A percentile compares a stretch with the other conserved stretches of the same genome.
These are phyloP conservation scores for Cnidoscolus chayamansa DNA, from an alignment of 441 rosid genomes.

Conservation along the genomic window DNA sequence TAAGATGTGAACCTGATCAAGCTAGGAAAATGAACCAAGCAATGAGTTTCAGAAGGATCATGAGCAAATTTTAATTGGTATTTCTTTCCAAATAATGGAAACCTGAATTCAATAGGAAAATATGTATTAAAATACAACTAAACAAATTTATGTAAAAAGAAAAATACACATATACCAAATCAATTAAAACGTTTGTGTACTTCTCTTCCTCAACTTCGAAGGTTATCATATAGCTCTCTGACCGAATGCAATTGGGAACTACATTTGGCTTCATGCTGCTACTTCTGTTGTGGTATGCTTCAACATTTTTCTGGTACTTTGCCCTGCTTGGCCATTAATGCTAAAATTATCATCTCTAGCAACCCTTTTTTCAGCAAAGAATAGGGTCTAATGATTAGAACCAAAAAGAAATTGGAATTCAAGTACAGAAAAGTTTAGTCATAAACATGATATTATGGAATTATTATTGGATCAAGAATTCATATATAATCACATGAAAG, in stretches of 20 bases:
- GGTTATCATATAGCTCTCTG: slow-evolving; percentile 94
- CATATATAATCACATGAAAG: not conserved
- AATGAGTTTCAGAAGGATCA: slow-evolving; percentile 79
- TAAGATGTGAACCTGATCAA: slow-evolving; percentile 61
- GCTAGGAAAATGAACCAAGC: slow-evolving; percentile 99
- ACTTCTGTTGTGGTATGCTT: slow-evolving; percentile 90
- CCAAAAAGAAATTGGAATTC: not conserved
- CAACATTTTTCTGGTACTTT: slow-evolving; percentile 96
- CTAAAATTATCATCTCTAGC: slow-evolving; percentile 9
- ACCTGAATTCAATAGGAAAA: slow-evolving; percentile 44
- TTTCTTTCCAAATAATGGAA: slow-evolving; percentile 92
- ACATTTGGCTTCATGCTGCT: slow-evolving; percentile 75
- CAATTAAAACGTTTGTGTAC: slow-evolving; percentile 35
- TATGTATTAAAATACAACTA: slow-evolving; percentile 4
- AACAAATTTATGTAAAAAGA: slow-evolving; percentile 6
- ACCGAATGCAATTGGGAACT: slow-evolving; percentile 94
- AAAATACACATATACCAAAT: not conserved
- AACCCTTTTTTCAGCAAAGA: no score
- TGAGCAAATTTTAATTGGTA: slow-evolving; percentile 89
- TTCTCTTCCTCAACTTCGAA: slow-evolving; percentile 97
- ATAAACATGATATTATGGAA: not conserved
- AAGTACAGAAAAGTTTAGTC: slow-evolving; percentile 1
- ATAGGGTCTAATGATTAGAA: not conserved
- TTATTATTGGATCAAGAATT: not conserved
- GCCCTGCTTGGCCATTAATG: slow-evolving; percentile 57